These are phyloP conservation scores for Aureobasidium sp. DNA, from an alignment of 2,329 filamentous ascomycete genomes.

Conservation along the genomic window DNA sequence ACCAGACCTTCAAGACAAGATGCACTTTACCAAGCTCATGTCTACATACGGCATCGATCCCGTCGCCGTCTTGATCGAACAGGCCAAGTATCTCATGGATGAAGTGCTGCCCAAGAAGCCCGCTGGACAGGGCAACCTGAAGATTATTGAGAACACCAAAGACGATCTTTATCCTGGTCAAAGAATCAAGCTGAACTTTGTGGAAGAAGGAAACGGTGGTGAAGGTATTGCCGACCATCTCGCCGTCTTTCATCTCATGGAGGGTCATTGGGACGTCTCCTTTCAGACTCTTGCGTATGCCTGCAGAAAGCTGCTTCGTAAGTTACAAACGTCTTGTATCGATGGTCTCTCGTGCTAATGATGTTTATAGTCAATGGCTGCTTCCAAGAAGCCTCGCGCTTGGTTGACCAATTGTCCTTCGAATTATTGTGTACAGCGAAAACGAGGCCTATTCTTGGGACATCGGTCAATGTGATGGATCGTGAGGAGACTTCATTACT, in stretches of 20 bases:
- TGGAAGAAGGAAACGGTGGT: constrained; percentile 51
- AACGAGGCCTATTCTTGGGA: constrained; percentile 33
- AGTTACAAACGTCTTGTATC: constrained; percentile 32
- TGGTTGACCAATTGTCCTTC: constrained; percentile 44
- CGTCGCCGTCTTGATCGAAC: constrained; percentile 62
- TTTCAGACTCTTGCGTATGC: constrained; percentile 61
- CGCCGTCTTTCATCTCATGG: constrained; percentile 75
- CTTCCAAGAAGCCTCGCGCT: constrained; percentile 47
- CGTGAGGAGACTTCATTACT: constrained; percentile 18
- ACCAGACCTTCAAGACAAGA: constrained; percentile 54
- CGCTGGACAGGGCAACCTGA: constrained; percentile 19
- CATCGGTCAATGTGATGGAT: constrained; percentile 31
- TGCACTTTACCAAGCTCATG: constrained; percentile 65
- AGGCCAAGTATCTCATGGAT: constrained; percentile 38
- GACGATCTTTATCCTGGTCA: constrained; percentile 46
- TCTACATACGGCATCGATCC: constrained; percentile 65
- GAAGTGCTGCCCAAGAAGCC: constrained; percentile 15
- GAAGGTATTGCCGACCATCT: constrained; percentile 71
- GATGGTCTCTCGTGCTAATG: constrained; percentile 16
- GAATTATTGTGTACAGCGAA: constrained; percentile 36
- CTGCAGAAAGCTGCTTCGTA: constrained; percentile 80
- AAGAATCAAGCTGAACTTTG: constrained; percentile 62
- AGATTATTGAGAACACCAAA: constrained; percentile 46
- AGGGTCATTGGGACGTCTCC: constrained; percentile 62
- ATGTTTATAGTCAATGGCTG: constrained; percentile 34